These are phyloP conservation scores for Epichloe elymi DNA, from an alignment of 2,329 filamentous ascomycete genomes.

Conservation along the genomic window DNA sequence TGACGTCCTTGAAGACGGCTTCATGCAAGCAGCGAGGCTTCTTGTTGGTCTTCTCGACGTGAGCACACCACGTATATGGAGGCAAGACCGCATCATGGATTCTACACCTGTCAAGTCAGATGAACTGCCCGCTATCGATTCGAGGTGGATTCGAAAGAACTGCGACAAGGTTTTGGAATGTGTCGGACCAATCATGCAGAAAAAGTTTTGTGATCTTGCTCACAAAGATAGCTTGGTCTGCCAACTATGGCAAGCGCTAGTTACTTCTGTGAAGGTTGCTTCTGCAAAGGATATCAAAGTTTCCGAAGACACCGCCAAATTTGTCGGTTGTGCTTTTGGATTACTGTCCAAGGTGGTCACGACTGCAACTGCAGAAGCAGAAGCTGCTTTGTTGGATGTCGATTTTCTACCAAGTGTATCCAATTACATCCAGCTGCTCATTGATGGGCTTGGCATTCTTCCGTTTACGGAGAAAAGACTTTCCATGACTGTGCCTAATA, in stretches of 20 bases:
- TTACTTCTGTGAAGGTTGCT: constrained; percentile 51
- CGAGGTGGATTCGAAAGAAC: constrained; percentile 75
- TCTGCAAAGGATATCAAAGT: constrained; percentile 82
- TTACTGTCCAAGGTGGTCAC: constrained; percentile 45
- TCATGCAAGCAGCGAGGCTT: constrained; percentile 52
- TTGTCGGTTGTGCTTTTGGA: constrained; percentile 59
- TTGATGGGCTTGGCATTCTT: constrained; percentile 40
- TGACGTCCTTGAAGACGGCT: constrained; percentile 33
- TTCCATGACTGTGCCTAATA: constrained; percentile 35
- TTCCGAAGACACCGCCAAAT: constrained; percentile 68
- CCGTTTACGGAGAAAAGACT: constrained; percentile 52
- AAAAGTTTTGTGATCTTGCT: constrained; percentile 48
- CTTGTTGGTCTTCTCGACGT: constrained; percentile 57
- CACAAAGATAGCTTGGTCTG: constrained; percentile 39
- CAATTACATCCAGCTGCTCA: constrained; percentile 34
- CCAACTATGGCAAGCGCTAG: constrained; percentile 47
- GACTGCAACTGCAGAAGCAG: not conserved
- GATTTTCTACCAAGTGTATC: constrained; percentile 43
- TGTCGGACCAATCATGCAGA: constrained; percentile 46
- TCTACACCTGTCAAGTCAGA: constrained; percentile 44
- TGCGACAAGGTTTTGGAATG: constrained; percentile 50
- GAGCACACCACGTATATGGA: constrained; percentile 52
- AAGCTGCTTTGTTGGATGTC: constrained; percentile 19
- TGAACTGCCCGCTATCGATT: constrained; percentile 75
- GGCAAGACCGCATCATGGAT: constrained; percentile 56